A percentile compares a stretch with the other conserved stretches of the same genome.
These are phyloP conservation scores for Truncatella angustata DNA, from an alignment of 2,329 filamentous ascomycete genomes.

Conservation along the genomic window DNA sequence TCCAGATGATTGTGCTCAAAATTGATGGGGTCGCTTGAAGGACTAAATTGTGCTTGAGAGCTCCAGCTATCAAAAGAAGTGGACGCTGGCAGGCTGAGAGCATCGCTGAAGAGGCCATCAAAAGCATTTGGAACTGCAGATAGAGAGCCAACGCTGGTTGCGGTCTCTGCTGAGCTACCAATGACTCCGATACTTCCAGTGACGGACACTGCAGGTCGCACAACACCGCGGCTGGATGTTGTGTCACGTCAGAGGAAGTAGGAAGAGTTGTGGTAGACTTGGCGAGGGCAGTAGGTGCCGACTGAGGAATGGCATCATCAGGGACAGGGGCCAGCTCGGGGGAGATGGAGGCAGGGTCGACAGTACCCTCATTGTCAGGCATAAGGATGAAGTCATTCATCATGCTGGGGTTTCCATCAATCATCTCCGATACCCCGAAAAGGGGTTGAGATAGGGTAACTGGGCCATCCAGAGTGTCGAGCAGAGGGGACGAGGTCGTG, in stretches of 20 bases:
- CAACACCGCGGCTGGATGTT: conserved; percentile 99
- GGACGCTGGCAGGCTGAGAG: conserved; percentile 67
- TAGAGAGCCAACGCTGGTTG: conserved; percentile 40
- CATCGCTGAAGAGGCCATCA: conserved; percentile 67
- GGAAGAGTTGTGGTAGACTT: conserved; percentile 25
- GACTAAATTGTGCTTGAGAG: conserved; percentile 73
- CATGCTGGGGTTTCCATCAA: conserved; percentile 29
- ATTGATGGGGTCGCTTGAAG: conserved; percentile 67
- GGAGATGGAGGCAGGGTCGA: conserved; percentile 62
- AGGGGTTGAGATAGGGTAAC: conserved; percentile 59
- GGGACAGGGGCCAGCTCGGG: conserved; percentile 53
- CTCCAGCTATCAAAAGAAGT: conserved; percentile 71
- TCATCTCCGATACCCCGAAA: conserved; percentile 41
- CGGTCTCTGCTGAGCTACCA: conserved; percentile 40
- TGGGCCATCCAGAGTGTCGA: conserved; percentile 42
- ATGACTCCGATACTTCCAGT: conserved; percentile 57
- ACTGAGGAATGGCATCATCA: conserved; percentile 36
- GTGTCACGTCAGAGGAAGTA: conserved; percentile 84
- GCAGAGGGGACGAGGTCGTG: conserved; percentile 39
- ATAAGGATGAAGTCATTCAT: conserved; percentile 44
- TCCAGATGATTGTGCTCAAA: conserved; percentile 66
- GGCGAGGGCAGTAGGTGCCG: conserved; percentile 19
- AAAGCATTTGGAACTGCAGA: conserved; percentile 58
- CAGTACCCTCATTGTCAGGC: conserved; percentile 44
- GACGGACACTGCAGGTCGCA: conserved; percentile 99